Conservation (phyloP, 2,329 filamentous ascomycete genomes). For the Aspergillus brunneoviolaceus region DNA sequence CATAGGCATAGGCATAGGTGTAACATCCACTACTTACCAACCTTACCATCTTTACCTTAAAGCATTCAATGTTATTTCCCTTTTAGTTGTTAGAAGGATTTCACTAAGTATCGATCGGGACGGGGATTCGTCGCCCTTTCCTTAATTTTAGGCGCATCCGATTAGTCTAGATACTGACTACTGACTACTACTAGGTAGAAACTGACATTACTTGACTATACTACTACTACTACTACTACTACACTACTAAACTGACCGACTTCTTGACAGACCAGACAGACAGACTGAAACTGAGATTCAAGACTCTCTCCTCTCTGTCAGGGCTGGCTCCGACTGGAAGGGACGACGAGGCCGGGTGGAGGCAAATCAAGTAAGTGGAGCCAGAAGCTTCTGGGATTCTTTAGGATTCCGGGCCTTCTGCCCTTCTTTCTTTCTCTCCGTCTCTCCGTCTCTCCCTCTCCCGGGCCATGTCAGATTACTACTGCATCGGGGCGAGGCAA, state of each 20-base stretch:
- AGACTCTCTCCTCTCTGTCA: not conserved
- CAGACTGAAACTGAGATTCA: too few species aligned
- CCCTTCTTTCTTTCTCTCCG: not conserved
- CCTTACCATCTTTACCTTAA: not conserved
- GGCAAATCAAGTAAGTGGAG: slow-evolving; percentile 7
- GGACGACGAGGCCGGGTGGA: slow-evolving; percentile 5
- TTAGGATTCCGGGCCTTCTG: not conserved
- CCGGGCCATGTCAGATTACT: not conserved
- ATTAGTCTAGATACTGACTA: not conserved
- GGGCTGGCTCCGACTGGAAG: not conserved
- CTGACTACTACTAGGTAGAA: not conserved
- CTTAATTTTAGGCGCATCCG: not conserved
- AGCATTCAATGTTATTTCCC: not conserved
- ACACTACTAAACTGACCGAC: too few species aligned
- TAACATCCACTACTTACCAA: not conserved
- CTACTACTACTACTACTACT: not conserved
- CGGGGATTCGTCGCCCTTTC: not conserved
- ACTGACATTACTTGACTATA: too few species aligned
- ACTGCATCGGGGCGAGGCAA: not conserved
- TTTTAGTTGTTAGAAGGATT: not conserved
- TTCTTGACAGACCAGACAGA: too few species aligned
- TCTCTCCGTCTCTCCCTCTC: not conserved
- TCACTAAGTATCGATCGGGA: not conserved
- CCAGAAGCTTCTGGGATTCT: slow-evolving; percentile 6
- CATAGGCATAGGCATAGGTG: too few species aligned